Base-by-base conservation (phyloP, 768 basidiomycete genomes). In the Russula foetens region DNA sequence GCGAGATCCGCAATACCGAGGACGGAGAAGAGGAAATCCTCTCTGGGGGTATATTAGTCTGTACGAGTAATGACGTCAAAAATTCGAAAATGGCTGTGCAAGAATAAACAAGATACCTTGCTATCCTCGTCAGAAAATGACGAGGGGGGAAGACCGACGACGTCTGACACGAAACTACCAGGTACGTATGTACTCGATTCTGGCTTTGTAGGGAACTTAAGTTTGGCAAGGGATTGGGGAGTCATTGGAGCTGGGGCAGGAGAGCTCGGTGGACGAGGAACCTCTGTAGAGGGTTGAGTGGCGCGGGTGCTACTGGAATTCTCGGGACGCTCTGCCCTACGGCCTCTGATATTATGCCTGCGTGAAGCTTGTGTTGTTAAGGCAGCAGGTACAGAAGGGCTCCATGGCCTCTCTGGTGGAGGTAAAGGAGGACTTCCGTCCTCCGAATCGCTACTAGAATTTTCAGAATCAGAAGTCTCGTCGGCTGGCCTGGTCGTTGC, bases 101-200 rank as follows among this genome's bases (percentile, higher is more conserved):
- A 43, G 26, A 44, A n/a, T 51, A 19, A 29, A 31, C 12, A 31
- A 61, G 33, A 17, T 53, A 58, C 45, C 44, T 58, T 57, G 38
- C 17, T 47, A 23, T 58, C 60, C 38, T 43, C 51, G 17, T 58
- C 51, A 41, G 29, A 43, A 7, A 49, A 41, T 2, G 43, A n/a
- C 17, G 28, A 38, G 23, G 69, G 66, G 21, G 67, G 67, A 38
- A 65, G 65, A 21, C 71, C 72, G 33, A 72, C 72, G 38, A 80
- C 79, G 52, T 78, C 77, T 15, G 76, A 76, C 58, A 80, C 69
- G 48, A 79, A 77, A 21, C 81, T 79, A n/a, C 74, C 77, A 11
- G 79, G 79, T 12, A 81, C 75, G 57, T 82, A 80, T n/a, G 79
- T 74, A 67, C 77, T 67, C 5, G 59, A 53, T 24, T 51, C 38